Conservation (phyloP, 768 basidiomycete species). For the Hericium coralloides region DNA sequence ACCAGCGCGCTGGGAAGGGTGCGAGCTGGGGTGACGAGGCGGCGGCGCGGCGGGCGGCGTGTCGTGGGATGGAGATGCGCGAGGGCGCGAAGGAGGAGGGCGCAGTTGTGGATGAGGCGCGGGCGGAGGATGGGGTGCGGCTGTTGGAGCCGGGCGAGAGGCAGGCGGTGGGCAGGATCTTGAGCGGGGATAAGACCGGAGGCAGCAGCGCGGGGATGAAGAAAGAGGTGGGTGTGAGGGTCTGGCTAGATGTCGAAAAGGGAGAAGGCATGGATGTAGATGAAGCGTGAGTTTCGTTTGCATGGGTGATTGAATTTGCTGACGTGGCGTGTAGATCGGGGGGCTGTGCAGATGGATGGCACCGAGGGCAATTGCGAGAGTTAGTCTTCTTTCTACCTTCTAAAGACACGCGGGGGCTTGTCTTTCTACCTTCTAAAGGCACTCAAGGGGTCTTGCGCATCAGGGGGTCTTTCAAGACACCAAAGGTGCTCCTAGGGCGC, state of each 20-base stretch:
- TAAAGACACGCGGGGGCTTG: no score
- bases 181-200: conserved; percentile 13
- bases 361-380: no score
- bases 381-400: no score
- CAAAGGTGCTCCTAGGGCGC: no score
- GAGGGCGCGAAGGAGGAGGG: conserved; percentile 10
- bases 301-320: no score
- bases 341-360: no score
- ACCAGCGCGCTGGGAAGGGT: neutral
- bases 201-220: conserved; percentile 10
- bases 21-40: conserved; percentile 7
- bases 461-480: no score
- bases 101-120: conserved; percentile 8
- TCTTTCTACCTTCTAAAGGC: no score
- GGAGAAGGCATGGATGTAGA: neutral
- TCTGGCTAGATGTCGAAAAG: conserved; percentile 21
- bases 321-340: no score
- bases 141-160: conserved; percentile 22
- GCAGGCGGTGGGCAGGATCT: conserved; percentile 22
- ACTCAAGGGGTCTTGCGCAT: no score
- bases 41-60: conserved; percentile 1
- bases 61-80: conserved; percentile 1
- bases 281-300: no score
- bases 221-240: conserved; percentile 16
- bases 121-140: conserved; percentile 17